Conservation (phyloP, 1,139 yeast genomes). For the Sugiyamaella sp. region DNA sequence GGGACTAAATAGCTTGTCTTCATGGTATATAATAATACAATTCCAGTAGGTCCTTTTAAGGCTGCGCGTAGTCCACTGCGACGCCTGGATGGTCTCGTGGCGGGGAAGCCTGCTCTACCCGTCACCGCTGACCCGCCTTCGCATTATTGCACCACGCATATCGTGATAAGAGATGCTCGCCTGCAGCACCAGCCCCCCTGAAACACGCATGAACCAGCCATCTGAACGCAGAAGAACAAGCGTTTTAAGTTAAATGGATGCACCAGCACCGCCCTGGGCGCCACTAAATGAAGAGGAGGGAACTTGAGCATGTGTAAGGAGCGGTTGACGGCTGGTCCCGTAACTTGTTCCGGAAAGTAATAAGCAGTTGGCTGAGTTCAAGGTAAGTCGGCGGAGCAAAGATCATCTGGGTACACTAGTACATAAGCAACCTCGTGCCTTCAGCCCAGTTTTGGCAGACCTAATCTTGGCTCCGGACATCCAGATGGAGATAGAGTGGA, state of each 20-base stretch:
- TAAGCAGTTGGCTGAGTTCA: conserved; percentile 6
- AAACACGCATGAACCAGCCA: conserved; percentile 16
- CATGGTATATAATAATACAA: too few species aligned
- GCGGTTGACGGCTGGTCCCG: background rate
- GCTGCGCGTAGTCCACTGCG: background rate
- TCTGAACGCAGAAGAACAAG: conserved; percentile 3
- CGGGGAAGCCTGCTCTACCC: background rate
- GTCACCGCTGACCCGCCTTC: background rate
- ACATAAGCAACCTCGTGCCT: conserved; percentile 2
- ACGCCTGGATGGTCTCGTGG: background rate
- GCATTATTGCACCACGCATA: background rate
- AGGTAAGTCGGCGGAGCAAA: background rate
- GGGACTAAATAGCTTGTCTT: too few species aligned
- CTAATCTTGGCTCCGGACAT: background rate
- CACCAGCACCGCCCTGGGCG: background rate
- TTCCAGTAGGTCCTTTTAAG: background rate
- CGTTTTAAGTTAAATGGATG: conserved; percentile 6
- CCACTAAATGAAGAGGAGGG: background rate
- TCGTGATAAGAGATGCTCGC: conserved; percentile 10
- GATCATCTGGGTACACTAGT: conserved; percentile 6
- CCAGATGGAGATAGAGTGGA: background rate
- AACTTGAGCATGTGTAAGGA: background rate
- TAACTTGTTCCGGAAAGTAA: background rate
- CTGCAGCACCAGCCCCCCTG: conserved; percentile 8
- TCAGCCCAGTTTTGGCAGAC: background rate